phyloP scores from a whole-genome alignment of 2,329 filamentous ascomycete species.

The Calonectria ilicicola region DNA sequence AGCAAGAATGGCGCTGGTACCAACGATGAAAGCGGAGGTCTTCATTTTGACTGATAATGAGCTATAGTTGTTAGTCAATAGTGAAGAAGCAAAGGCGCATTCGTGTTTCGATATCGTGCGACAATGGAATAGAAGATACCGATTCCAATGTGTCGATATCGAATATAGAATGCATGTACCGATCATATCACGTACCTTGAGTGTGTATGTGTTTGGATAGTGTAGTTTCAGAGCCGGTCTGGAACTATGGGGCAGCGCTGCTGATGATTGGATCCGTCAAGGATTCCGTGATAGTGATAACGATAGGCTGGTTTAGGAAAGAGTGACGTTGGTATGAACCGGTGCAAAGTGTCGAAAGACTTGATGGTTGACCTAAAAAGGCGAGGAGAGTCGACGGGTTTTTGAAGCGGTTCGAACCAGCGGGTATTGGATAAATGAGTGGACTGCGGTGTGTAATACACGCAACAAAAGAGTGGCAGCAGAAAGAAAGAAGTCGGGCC shows the following conservation, averaged over 20 bases:
- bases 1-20: conserved; percentile 59
- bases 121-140: too few species aligned
- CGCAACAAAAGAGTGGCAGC: conserved; percentile 44
- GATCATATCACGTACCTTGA: conserved; percentile 19
- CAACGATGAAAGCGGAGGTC: conserved; percentile 58
- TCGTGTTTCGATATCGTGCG: too few species aligned
- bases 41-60: conserved; percentile 57
- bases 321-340: conserved; percentile 41
- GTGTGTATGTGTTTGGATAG: conserved; percentile 15
- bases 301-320: conserved; percentile 32
- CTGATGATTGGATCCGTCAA: conserved; percentile 41
- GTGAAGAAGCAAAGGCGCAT: too few species aligned
- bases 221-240: conserved; percentile 44
- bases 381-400: conserved; percentile 37
- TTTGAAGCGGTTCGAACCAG: conserved; percentile 44
- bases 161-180: too few species aligned
- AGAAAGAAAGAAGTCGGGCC: conserved; percentile 37
- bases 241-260: conserved; percentile 37
- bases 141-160: too few species aligned
- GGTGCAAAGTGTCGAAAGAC: conserved; percentile 29
- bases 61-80: background rate
- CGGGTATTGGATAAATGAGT: conserved; percentile 43
- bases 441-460: conserved; percentile 49
- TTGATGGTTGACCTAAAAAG: conserved; percentile 20
- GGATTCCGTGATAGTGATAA: conserved; percentile 31